phyloP scores from a whole-genome alignment of 169 alveolate genomes.

The Plasmodium billcollinsi region DNA sequence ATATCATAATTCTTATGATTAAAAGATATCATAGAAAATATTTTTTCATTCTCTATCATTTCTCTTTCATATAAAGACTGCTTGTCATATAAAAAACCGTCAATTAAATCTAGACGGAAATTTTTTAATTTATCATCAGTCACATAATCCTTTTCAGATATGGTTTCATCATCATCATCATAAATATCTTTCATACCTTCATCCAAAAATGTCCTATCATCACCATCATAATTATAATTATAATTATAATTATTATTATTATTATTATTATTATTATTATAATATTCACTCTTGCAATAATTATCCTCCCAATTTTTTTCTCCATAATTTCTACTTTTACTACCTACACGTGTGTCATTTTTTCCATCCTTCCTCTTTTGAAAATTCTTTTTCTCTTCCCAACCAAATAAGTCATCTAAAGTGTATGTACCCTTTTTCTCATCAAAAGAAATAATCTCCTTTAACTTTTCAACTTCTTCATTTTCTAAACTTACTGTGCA shows the following conservation, averaged over 20 bases:
- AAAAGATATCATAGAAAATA: constrained; percentile 24
- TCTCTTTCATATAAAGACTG: constrained; percentile 66
- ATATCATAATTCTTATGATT: constrained; percentile 51
- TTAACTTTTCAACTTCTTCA: constrained; percentile 57
- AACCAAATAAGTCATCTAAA: constrained; percentile 9
- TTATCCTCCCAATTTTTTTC: no score
- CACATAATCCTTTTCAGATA: constrained; percentile 15
- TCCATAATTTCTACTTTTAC: no score
- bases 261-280: not conserved
- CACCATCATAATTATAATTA: not conserved
- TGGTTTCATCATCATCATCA: constrained; percentile 27
- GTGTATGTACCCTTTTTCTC: not conserved
- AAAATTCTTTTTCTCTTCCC: not conserved
- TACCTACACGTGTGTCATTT: no score
- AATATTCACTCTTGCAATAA: not conserved
- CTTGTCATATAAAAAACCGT: constrained; percentile 61
- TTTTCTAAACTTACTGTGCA: constrained; percentile 11
- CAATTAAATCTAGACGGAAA: constrained; percentile 37
- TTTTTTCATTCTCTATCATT: constrained; percentile 60
- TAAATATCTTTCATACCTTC: not conserved
- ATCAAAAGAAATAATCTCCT: constrained; percentile 12
- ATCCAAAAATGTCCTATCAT: not conserved
- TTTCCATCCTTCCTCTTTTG: not conserved
- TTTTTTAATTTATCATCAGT: constrained; percentile 62
- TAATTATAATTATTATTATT: not conserved